phyloP scores from a whole-genome alignment of 2,329 filamentous ascomycete species.

The Fusarium nurragi region DNA sequence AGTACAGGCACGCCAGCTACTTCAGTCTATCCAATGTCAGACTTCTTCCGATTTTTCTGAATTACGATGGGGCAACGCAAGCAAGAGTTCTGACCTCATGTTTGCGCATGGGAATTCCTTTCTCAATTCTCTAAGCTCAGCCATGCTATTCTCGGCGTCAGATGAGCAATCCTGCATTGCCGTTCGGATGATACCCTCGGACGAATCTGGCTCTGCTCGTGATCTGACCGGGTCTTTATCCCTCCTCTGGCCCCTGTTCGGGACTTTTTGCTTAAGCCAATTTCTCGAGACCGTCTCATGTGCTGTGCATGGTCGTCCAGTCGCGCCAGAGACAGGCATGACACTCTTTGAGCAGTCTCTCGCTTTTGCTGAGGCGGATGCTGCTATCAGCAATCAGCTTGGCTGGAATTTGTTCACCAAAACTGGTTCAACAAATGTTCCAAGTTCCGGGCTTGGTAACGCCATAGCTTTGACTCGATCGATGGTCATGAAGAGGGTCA shows the following conservation, averaged over 20 bases:
- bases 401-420: slow-evolving; percentile 73
- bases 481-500: slow-evolving; percentile 81
- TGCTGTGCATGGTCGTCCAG: slow-evolving; percentile 82
- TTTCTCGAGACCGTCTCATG: slow-evolving; percentile 90
- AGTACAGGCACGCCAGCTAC: slow-evolving; percentile 72
- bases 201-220: slow-evolving; percentile 59
- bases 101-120: slow-evolving; percentile 75
- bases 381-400: slow-evolving; percentile 82
- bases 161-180: slow-evolving; percentile 80
- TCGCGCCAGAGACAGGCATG: slow-evolving; percentile 91
- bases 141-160: slow-evolving; percentile 75
- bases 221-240: slow-evolving; percentile 81
- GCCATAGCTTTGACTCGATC: slow-evolving; percentile 65
- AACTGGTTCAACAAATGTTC: slow-evolving; percentile 49
- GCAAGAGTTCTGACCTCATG: slow-evolving; percentile 72
- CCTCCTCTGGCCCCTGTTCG: slow-evolving; percentile 77
- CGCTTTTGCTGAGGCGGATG: slow-evolving; percentile 94
- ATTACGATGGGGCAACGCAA: slow-evolving; percentile 74
- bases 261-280: slow-evolving; percentile 77
- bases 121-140: slow-evolving; percentile 76
- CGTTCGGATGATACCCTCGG: slow-evolving; percentile 72
- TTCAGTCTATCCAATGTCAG: slow-evolving; percentile 92
- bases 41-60: slow-evolving; percentile 77
- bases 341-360: slow-evolving; percentile 96
- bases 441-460: slow-evolving; percentile 38